These are phyloP conservation scores for Claviceps sp. DNA, from an alignment of 2,329 filamentous ascomycete genomes.

Conservation along the genomic window DNA sequence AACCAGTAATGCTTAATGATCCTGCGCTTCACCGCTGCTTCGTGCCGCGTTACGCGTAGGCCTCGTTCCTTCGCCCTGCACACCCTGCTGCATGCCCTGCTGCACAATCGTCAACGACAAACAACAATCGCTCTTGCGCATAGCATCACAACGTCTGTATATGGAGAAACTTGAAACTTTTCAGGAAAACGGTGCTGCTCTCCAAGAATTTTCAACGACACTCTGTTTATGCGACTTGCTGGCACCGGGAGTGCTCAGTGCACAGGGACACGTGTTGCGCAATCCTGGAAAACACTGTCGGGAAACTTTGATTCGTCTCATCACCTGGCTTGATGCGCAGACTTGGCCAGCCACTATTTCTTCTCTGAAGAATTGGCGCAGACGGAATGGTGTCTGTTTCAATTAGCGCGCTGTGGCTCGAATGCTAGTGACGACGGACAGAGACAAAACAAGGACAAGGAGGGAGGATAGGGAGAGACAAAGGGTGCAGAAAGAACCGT, in stretches of 20 bases:
- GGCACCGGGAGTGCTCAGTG: too few relatives aligned
- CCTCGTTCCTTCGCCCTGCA: background rate
- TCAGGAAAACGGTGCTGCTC: too few relatives aligned
- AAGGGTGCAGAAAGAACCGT: background rate
- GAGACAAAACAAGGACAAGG: background rate
- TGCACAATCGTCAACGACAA: constrained; percentile 1
- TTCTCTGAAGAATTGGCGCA: background rate
- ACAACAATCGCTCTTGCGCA: too few relatives aligned
- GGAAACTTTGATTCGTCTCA: too few relatives aligned
- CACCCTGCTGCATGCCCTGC: too few relatives aligned
- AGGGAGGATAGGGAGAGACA: background rate
- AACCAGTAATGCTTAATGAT: constrained; percentile 3
- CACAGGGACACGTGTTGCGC: too few relatives aligned
- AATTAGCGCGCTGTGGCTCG: background rate
- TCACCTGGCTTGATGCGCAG: background rate
- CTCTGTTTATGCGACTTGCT: too few relatives aligned
- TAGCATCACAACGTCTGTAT: too few relatives aligned
- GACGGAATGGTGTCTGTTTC: background rate
- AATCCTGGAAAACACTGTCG: too few relatives aligned
- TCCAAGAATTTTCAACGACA: too few relatives aligned
- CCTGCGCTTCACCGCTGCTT: background rate
- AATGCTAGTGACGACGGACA: background rate
- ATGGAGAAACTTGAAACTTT: too few relatives aligned
- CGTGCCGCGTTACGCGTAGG: background rate
- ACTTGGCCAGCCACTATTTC: background rate